Percentiles rank a stretch among this genome's conserved stretches.
These are phyloP conservation scores for Haematococcus lacustris DNA, from an alignment of 139 green algal genomes.

Conservation along the genomic window DNA sequence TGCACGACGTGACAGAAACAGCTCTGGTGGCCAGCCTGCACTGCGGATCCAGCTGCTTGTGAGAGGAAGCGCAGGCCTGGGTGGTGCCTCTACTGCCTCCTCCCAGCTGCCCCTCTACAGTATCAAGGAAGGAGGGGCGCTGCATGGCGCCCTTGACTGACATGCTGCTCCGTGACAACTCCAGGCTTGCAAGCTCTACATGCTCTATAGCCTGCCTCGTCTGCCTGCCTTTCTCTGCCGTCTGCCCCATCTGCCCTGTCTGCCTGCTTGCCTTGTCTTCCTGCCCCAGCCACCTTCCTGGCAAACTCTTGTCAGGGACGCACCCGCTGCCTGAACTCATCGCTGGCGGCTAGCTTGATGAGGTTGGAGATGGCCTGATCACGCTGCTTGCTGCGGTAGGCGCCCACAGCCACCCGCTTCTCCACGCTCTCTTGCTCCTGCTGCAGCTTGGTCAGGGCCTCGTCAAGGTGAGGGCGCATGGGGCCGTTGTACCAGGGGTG, in stretches of 20 bases:
- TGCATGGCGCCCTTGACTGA: too few species aligned
- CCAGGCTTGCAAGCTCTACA: neutral
- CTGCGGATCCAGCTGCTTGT: too few species aligned
- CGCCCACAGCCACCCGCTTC: conserved; percentile 16
- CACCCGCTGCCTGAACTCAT: conserved; percentile 24
- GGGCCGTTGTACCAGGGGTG: conserved; percentile 43
- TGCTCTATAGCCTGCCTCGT: neutral
- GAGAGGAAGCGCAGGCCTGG: too few species aligned
- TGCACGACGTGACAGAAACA: too few species aligned
- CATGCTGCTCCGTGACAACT: too few species aligned
- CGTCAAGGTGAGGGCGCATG: conserved; percentile 34
- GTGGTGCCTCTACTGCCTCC: too few species aligned
- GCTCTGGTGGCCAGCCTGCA: too few species aligned
- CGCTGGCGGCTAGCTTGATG: conserved; percentile 35
- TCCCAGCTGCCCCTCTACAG: too few species aligned
- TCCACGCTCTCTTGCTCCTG: conserved; percentile 26
- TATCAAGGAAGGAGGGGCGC: too few species aligned
- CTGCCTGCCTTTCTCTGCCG: neutral
- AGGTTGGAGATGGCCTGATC: conserved; percentile 39
- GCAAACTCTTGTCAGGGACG: neutral
- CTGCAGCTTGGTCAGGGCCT: conserved; percentile 29
- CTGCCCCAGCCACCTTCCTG: too few species aligned
- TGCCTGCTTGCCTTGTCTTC: neutral
- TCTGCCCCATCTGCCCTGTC: too few species aligned
- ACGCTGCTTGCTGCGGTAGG: conserved; percentile 33